Percentiles rank a stretch among this genome's conserved stretches.
Evolutionary conservation across 163 green algal genomes (phyloP).

Genomic region (Chlamydomonas reinhardtii): DNA sequence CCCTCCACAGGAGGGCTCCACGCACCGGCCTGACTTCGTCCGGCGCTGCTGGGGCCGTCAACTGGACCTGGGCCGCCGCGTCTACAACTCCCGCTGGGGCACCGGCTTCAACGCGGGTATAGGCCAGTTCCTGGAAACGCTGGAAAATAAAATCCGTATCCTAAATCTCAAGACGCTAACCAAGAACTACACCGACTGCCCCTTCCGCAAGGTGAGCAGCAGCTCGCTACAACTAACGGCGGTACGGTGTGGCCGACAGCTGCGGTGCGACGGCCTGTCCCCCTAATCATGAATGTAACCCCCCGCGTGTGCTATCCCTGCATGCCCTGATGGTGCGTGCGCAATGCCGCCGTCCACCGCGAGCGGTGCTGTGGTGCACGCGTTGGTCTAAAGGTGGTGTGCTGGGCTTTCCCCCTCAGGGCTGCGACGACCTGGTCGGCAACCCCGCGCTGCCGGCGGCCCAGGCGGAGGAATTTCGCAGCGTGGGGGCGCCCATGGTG

Average conservation of each 20-base stretch:
- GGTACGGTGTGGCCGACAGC: no score
- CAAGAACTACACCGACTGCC: constrained; percentile 1
- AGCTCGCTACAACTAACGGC: not conserved
- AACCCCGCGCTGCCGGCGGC: not conserved
- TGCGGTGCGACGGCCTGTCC: no score
- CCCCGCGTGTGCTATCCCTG: no score
- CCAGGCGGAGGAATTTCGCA: no score
- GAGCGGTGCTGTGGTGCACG: no score
- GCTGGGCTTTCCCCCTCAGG: not conserved
- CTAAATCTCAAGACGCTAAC: constrained; percentile 2
- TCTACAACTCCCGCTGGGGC: constrained; percentile 3
- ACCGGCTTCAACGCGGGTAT: constrained; percentile 1
- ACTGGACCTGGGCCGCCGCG: not conserved
- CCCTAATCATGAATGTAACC: no score
- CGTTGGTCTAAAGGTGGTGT: no score
- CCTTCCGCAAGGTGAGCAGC: constrained; percentile 4
- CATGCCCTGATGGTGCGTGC: no score
- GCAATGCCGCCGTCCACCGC: no score
- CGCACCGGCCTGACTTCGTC: not conserved
- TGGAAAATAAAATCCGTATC: constrained; percentile 23
- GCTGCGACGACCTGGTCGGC: constrained; percentile 21
- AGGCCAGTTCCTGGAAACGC: not conserved
- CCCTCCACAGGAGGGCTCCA: constrained; percentile 8
- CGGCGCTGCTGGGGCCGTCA: constrained; percentile 18
- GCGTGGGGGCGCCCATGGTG: no score